Percentiles rank a stretch among this genome's conserved stretches.
Evolutionary conservation across 192 early-diverging fungal genomes (phyloP).

Genomic region (Spizellomyces punctatus): DNA sequence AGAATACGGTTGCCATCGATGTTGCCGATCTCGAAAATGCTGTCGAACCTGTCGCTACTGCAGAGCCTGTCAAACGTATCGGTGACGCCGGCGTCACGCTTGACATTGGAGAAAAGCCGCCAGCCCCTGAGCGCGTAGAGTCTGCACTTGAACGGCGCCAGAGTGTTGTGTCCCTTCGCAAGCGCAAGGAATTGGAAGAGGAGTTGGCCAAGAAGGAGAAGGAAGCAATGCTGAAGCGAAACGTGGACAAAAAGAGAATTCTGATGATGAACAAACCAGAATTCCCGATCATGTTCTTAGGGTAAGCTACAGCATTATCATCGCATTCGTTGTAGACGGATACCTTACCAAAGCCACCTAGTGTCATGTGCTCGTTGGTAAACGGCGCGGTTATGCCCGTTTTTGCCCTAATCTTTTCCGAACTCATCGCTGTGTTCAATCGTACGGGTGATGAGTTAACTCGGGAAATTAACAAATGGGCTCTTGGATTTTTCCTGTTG

Average conservation of each 20-base stretch:
- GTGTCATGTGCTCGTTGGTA: constrained; percentile 1
- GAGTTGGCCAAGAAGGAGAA: constrained; percentile 3
- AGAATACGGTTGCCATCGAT: no score
- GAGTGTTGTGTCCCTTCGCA: background rate
- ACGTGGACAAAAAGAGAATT: constrained; percentile 29
- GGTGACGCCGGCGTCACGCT: constrained; percentile 14
- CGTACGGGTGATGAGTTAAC: constrained; percentile 20
- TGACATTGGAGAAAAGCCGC: constrained; percentile 1
- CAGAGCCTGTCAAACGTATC: no score
- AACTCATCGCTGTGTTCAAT: constrained; percentile 41
- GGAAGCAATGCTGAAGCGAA: constrained; percentile 11
- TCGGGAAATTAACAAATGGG: constrained; percentile 57
- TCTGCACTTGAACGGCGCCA: background rate
- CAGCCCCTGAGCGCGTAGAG: constrained; percentile 1
- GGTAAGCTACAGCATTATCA: background rate
- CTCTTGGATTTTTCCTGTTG: constrained; percentile 65
- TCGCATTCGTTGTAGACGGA: no score
- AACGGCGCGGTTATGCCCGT: constrained; percentile 55
- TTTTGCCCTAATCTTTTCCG: constrained; percentile 60
- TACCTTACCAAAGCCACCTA: no score
- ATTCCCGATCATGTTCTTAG: constrained; percentile 39
- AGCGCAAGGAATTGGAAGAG: constrained; percentile 4
- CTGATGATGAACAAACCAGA: constrained; percentile 51
- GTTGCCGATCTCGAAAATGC: background rate
- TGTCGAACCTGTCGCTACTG: background rate